Evolutionary conservation across 148 eudicot species (phyloP), one percentile per base, ranked within the genome.

Genomic region (Drosera capensis): DNA sequence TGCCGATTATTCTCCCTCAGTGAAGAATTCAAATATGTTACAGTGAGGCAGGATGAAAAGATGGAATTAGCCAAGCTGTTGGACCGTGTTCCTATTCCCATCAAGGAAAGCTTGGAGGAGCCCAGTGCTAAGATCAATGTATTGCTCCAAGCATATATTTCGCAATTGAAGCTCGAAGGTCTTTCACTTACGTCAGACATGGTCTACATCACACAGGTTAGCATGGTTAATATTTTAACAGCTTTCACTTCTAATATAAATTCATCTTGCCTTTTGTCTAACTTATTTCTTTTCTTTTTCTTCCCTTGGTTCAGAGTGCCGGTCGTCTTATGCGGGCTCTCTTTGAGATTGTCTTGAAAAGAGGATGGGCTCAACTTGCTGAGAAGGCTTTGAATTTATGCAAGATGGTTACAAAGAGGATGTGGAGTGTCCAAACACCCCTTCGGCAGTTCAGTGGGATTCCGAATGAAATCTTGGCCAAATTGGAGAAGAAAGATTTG

Each of bases 111-210:
- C 58, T 62, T 80, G 63, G 95, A 85, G 54, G 95, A 85, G 60
- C 90, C 90, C 47, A 85, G 90, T 68, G 90, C 95, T 22, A 85
- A 85, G 68, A 85, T 85, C 20, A 85, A 85, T 67, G 95, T 85
- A 29, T 64, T 85, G 57, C 82, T 85, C 37, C 90, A 85, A 60
- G 85, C 95, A 16, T 85, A 80, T 70, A 80, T 85, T 48, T 80
- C 90, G 14, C 82, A 74, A 63, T 55, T 80, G 58, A 85, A 80
- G 74, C 95, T 85, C 62, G 90, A 85, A 65, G 90, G 90, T 48
- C 58, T 77, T 30, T 85, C 95, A 31, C 62, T 85, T 51, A 68
- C 95, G 17, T 84, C 95, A 29, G 95, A 84, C 62, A 84, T 84
- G 95, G 95, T 85, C 39, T 85, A 46, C 48, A 72, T 85, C 24